phyloP scores from a whole-genome alignment of 805 yeast species.

The Ogataea zsoltii region DNA sequence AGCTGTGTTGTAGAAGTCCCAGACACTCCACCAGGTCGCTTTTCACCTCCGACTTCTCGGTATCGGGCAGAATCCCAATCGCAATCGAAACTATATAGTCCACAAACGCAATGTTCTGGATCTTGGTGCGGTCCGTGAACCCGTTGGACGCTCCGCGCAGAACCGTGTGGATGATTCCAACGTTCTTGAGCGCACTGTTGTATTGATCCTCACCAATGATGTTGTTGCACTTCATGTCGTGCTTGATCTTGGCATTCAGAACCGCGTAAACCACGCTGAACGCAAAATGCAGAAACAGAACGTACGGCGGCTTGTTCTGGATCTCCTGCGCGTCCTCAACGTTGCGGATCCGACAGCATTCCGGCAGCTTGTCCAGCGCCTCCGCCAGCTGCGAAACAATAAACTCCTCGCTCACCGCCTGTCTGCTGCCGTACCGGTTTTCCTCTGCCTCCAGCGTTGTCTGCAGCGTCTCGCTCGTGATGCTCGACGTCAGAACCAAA shows the following conservation, averaged over 20 bases:
- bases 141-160: constrained; percentile 1
- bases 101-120: constrained; percentile 4
- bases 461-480: constrained; percentile 4
- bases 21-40: background rate
- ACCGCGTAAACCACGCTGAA: constrained; percentile 2
- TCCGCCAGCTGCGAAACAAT: constrained; percentile 1
- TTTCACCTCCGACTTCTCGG: background rate
- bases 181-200: background rate
- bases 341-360: constrained; percentile 3
- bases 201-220: constrained; percentile 7
- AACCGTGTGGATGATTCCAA: background rate
- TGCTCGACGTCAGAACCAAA: constrained; percentile 4
- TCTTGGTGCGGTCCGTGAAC: background rate
- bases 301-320: constrained; percentile 5
- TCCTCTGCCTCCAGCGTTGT: constrained; percentile 1
- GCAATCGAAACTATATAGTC: constrained; percentile 4
- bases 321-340: background rate
- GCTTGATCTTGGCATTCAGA: constrained; percentile 3
- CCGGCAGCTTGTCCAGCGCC: background rate
- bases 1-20: constrained; percentile 1
- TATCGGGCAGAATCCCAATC: background rate
- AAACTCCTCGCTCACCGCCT: constrained; percentile 5
- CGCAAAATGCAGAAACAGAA: constrained; percentile 1
- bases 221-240: constrained; percentile 6
- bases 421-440: background rate